Conservation (phyloP, 192 early-diverging fungal genomes). For the Gryganskiella cystojenkinii region DNA sequence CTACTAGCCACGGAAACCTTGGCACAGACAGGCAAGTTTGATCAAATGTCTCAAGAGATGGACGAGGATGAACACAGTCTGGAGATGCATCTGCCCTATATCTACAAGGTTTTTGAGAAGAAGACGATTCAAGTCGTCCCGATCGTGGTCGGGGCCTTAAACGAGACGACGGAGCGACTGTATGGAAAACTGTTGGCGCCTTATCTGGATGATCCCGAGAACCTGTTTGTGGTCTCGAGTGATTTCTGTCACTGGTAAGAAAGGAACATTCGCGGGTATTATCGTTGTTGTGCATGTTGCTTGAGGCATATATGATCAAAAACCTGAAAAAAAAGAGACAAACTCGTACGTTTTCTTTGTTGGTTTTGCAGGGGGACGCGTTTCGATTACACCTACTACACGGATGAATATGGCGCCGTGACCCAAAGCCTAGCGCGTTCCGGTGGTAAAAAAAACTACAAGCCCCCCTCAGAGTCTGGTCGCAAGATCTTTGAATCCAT, state of each 20-base stretch:
- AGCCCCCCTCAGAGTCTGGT: background rate
- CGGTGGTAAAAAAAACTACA: conserved; percentile 2
- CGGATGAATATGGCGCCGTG: conserved; percentile 17
- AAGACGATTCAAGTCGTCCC: conserved; percentile 82
- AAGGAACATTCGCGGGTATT: background rate
- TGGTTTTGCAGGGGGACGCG: conserved; percentile 71
- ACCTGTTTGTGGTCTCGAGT: conserved; percentile 93
- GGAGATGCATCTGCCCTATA: conserved; percentile 96
- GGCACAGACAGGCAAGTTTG: conserved; percentile 71
- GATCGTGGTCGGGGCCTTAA: conserved; percentile 85
- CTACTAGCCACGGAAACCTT: conserved; percentile 72
- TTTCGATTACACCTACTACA: conserved; percentile 84
- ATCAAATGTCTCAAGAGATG: conserved; percentile 66
- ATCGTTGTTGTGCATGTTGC: background rate
- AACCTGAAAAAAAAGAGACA: conserved; percentile 9
- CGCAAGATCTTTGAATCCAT: conserved; percentile 81
- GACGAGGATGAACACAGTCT: conserved; percentile 98
- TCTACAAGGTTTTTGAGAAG: conserved; percentile 82
- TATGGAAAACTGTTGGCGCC: conserved; percentile 81
- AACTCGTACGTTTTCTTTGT: background rate
- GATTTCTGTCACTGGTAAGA: conserved; percentile 96
- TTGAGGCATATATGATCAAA: background rate
- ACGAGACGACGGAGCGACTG: conserved; percentile 63
- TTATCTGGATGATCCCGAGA: conserved; percentile 75
- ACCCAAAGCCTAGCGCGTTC: conserved; percentile 20